A percentile compares a stretch with the other conserved stretches of the same genome.
phyloP scores from a whole-genome alignment of 2,329 filamentous ascomycete genomes.

The Cercospora sp. region DNA sequence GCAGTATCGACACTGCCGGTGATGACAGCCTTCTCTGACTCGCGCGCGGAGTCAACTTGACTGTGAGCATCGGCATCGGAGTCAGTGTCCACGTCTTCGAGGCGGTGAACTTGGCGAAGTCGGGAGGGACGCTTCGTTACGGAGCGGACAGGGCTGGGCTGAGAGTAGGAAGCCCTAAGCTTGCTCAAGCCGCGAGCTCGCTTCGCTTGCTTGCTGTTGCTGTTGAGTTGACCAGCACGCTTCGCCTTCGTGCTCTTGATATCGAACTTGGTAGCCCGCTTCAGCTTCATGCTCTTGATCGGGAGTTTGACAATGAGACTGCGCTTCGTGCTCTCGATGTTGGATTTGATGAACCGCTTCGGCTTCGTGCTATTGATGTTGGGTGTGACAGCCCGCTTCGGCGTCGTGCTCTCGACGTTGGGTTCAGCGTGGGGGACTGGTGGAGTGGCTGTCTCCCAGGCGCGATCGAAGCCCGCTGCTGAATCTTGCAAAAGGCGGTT shows the following conservation, averaged over 20 bases:
- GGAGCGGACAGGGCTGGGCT: neutral
- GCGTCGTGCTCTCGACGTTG: neutral
- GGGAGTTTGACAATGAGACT: neutral
- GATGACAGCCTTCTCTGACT: neutral
- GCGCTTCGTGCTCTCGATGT: neutral
- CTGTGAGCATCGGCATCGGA: neutral
- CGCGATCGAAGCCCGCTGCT: constrained; percentile 18
- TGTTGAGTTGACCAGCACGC: neutral
- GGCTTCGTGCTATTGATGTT: neutral
- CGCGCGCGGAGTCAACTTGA: neutral
- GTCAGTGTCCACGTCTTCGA: neutral
- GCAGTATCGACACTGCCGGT: neutral
- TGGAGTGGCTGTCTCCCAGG: constrained; percentile 17
- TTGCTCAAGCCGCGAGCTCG: neutral
- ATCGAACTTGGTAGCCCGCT: neutral
- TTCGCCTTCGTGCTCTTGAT: neutral
- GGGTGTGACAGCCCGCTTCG: neutral
- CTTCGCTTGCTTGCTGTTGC: neutral
- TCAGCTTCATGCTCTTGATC: neutral
- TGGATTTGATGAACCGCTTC: neutral
- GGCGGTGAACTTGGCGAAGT: neutral
- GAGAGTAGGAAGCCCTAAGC: neutral
- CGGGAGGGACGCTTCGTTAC: neutral
- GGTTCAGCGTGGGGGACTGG: neutral
- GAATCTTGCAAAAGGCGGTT: constrained; percentile 8